Base-by-base conservation (phyloP, 129 eudicot species). In the Pseudognaphalium luteoalbum region DNA sequence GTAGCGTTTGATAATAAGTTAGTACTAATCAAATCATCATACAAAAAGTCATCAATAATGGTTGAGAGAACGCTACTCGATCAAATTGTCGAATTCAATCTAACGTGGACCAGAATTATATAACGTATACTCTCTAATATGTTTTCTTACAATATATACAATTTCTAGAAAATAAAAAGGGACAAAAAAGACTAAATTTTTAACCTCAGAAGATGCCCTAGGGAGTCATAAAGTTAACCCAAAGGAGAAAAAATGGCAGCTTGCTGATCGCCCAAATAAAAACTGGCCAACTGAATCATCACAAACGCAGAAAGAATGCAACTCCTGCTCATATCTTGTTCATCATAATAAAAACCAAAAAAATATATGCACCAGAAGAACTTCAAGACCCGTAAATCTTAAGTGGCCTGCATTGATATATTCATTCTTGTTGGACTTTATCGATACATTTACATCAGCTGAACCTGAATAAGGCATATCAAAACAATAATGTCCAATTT, bases 361-460 rank as follows among this genome's bases (percentile, higher is more conserved):
- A 17, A 77, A 30, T 37, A 77, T 57, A 57, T 56, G 68, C 81
- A 77, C 60, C 35, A 68, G 33, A 77, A 77, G 69, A 10, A 42
- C 51, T 42, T 42, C 51, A 42, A 42, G 16, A 42, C 51, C 51
- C 51, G 51, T n/a, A 56, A n/a, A 52, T 16, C 59, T n/a, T 14
- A 87, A 76, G 77, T 90, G 90, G 25, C 98, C 96, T 73, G 96
- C 91, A 74, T 88, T 88, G 12, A 86, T 65, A 61, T 66, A 88
- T 74, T 93, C 95, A 28, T 85, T 90, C 69, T 87, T 86, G 39
- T 91, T 82, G 30, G 90, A 83, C 52, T 88, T 86, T 77, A 90
- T 77, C n/a, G 98, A 93, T 30, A 93, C 98, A 72, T 93, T 93
- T 35, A 93, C 98, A 28, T 90, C 84, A 15, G 67, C 73, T 1